Evolutionary conservation across 139 green algal genomes (phyloP).

Genomic region (Asterochloris sp.): DNA sequence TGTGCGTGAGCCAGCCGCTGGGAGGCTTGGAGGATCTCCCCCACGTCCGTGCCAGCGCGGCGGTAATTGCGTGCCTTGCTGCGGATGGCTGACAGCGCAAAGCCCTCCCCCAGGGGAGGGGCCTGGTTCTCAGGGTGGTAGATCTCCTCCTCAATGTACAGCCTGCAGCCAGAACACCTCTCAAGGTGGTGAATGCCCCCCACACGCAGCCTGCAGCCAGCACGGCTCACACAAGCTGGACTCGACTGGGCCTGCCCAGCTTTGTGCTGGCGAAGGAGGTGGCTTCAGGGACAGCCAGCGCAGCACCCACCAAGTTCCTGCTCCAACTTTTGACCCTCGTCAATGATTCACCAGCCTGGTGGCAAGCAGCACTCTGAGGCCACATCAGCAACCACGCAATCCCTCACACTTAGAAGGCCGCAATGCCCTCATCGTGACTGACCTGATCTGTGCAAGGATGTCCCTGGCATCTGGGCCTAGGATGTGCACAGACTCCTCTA

Average conservation of each 20-base stretch:
- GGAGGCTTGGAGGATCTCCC: slow-evolving; percentile 30
- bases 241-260: too few species aligned
- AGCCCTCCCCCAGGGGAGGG: slow-evolving; percentile 25
- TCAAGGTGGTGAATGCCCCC: neutral
- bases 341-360: too few species aligned
- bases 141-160: slow-evolving; percentile 38
- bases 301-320: too few species aligned
- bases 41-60: slow-evolving; percentile 28
- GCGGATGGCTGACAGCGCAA: slow-evolving; percentile 22
- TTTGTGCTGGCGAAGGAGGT: too few species aligned
- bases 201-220: too few species aligned
- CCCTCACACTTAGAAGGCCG: neutral
- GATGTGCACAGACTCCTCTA: slow-evolving; percentile 28
- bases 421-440: neutral
- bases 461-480: slow-evolving; percentile 29
- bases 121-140: slow-evolving; percentile 24
- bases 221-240: too few species aligned
- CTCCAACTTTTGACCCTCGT: too few species aligned
- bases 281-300: too few species aligned
- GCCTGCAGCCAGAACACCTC: neutral
- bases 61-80: slow-evolving; percentile 29
- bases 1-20: slow-evolving; percentile 28
- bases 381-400: neutral
- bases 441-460: slow-evolving; percentile 31
- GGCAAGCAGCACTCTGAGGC: neutral